Base-by-base conservation (phyloP, 2,329 filamentous ascomycete species). In the Fusarium virguliforme region DNA sequence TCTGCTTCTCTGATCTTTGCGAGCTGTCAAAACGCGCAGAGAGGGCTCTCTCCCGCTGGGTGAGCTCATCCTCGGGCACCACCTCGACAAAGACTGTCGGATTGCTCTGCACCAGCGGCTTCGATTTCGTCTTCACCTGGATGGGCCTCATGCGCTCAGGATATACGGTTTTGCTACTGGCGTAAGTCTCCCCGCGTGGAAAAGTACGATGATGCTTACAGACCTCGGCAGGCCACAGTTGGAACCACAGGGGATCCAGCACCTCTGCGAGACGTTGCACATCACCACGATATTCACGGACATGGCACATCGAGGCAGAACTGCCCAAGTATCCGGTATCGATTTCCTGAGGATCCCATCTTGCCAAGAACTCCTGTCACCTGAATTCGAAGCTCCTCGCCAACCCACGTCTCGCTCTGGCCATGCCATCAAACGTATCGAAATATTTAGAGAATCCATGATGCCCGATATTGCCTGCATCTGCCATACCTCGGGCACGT, bases 401-500 rank as follows among this genome's bases (percentile, higher is more conserved):
- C 22, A 24, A 24, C 22, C 22, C 22, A 24, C 22, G 22, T 24
- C 22, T 24, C 22, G 22, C 22, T 24, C 22, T 4, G 22, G 22
- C 22, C 22, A 24, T 24, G 22, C 22, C 22, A 24, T 24, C 22
- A 24, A 24, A 30, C 43, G 4, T 24, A 12, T 26, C 24, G 4
- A 6, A 8, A 48, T 6, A 1, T 7, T 8, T 18, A 9, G 6
- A 50, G 6, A 24, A 2, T 8, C 8, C 1, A 15, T 32, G 1
- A n/a, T 57, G 5, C 41, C 66, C 2, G 83, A 86, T 12, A 75
- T 85, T 13, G 89, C 89, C 0, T 91, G 90, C 75, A 80, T 90
- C 26, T 86, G 87, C 69, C 89, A 92, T 72, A 90, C 89, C 0
- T 92, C 90, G 1, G 90, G 89, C 1, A 92, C 90, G 3, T 90